Conservation (phyloP, 164 flowering plant genomes). For the Nelumbo lutea region DNA sequence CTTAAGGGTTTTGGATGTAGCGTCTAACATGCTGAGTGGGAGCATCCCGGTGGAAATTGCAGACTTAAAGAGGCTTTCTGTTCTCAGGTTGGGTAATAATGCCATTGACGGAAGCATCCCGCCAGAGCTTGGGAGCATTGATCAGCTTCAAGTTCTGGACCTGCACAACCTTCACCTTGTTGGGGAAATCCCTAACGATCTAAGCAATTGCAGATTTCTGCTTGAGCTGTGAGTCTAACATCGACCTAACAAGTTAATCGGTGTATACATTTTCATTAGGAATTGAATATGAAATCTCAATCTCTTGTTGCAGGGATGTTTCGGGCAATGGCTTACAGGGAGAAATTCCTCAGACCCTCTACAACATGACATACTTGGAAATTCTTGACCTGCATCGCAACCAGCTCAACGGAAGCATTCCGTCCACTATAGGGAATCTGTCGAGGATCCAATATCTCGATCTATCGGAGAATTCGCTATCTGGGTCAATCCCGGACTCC, state of each 20-base stretch:
- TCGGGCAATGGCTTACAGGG: conserved; percentile 77
- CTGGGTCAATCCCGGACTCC: conserved; percentile 62
- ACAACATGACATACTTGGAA: conserved; percentile 65
- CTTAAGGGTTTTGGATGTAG: conserved; percentile 58
- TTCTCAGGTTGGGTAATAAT: conserved; percentile 63
- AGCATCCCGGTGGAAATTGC: conserved; percentile 51
- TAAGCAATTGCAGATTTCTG: no score
- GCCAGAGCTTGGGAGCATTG: conserved; percentile 53
- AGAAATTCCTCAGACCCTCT: conserved; percentile 54
- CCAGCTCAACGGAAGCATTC: conserved; percentile 67
- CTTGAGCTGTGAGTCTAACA: conserved; percentile 56
- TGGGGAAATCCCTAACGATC: neutral
- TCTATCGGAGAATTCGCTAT: conserved; percentile 63
- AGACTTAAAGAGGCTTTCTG: conserved; percentile 40
- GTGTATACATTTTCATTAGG: neutral
- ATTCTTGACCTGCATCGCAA: conserved; percentile 71
- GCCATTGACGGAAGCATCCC: conserved; percentile 65
- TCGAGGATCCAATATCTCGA: conserved; percentile 47
- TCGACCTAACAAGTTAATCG: conserved; percentile 3
- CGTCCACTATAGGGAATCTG: conserved; percentile 53
- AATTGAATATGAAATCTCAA: conserved; percentile 14
- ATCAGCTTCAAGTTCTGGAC: conserved; percentile 65
- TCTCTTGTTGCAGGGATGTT: conserved; percentile 70
- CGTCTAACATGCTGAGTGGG: conserved; percentile 61
- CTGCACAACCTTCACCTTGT: conserved; percentile 66